Percentiles rank a stretch among this genome's conserved stretches.
phyloP scores from a whole-genome alignment of 768 basidiomycete genomes.

The Aureoboletus auriporus region DNA sequence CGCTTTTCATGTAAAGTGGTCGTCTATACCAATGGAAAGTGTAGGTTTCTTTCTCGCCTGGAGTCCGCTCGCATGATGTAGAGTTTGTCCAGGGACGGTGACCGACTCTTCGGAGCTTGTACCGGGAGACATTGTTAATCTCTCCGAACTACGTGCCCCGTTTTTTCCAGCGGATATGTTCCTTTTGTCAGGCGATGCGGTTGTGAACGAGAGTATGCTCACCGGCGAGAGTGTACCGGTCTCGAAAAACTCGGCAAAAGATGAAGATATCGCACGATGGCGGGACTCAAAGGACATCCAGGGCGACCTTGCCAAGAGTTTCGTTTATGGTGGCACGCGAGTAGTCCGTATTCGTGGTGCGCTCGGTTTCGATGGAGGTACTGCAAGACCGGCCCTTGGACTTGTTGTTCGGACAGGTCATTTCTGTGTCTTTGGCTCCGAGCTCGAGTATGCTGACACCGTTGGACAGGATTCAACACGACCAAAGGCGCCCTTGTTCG shows the following conservation, averaged over 20 bases:
- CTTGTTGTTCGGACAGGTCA: slow-evolving; percentile 84
- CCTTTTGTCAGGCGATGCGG: slow-evolving; percentile 92
- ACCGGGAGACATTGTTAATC: slow-evolving; percentile 88
- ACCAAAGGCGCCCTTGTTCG: slow-evolving; percentile 95
- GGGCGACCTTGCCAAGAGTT: slow-evolving; percentile 71
- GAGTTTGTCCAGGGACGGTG: slow-evolving; percentile 51
- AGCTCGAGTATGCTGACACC: slow-evolving; percentile 3
- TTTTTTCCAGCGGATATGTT: slow-evolving; percentile 88
- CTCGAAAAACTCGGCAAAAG: slow-evolving; percentile 81
- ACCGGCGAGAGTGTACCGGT: slow-evolving; percentile 98
- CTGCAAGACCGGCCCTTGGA: slow-evolving; percentile 64
- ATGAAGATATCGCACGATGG: slow-evolving; percentile 73
- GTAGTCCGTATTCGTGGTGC: slow-evolving; percentile 80
- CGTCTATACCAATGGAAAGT: slow-evolving; percentile 64
- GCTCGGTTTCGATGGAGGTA: slow-evolving; percentile 47
- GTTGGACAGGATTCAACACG: slow-evolving; percentile 81
- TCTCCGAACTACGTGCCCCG: slow-evolving; percentile 70
- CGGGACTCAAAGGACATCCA: slow-evolving; percentile 54
- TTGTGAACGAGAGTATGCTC: slow-evolving; percentile 98
- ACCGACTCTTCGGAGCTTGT: slow-evolving; percentile 77
- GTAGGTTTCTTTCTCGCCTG: slow-evolving; percentile 41
- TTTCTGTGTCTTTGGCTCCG: slow-evolving; percentile 6
- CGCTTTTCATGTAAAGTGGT: slow-evolving; percentile 76
- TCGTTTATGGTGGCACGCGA: slow-evolving; percentile 87
- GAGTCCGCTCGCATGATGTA: background rate